Conservation (phyloP, 306 rosid genomes). For the Hippophae gyantsensis region DNA sequence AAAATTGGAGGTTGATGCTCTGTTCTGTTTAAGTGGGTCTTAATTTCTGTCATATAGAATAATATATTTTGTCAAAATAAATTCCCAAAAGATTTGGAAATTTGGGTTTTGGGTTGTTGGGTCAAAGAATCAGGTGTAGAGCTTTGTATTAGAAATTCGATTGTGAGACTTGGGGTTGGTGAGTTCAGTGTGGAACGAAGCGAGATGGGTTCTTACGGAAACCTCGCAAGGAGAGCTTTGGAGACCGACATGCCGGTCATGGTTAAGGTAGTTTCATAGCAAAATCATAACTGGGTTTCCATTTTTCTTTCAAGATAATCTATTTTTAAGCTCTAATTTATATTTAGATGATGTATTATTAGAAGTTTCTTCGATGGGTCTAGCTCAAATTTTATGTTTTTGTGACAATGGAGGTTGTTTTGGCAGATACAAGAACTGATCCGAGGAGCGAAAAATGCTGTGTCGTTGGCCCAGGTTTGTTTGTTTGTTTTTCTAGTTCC, state of each 20-base stretch:
- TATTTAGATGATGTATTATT: not conserved
- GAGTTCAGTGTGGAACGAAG: conserved; percentile 15
- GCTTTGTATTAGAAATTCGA: conserved; percentile 3
- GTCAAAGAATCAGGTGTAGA: not conserved
- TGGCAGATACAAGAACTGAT: conserved; percentile 44
- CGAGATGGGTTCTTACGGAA: conserved; percentile 43
- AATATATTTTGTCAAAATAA: not conserved
- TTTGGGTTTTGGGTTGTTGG: conserved; percentile 17
- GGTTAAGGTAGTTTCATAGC: conserved; percentile 37
- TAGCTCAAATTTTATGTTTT: not conserved
- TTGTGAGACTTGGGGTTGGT: not conserved
- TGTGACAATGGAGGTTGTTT: conserved; percentile 16
- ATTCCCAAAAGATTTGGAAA: not conserved
- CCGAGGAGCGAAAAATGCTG: conserved; percentile 30
- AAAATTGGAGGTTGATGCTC: too few species aligned
- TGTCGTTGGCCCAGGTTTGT: conserved; percentile 56
- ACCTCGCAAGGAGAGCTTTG: conserved; percentile 48
- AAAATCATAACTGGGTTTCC: conserved; percentile 8
- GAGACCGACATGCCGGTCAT: conserved; percentile 52
- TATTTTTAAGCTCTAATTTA: conserved; percentile 12
- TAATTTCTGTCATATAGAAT: not conserved
- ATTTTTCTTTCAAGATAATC: not conserved
- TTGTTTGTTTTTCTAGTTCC: conserved; percentile 5
- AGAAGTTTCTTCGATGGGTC: not conserved
- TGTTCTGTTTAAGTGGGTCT: not conserved